A percentile compares a stretch with the other conserved stretches of the same genome.
phyloP scores from a whole-genome alignment of 2,329 filamentous ascomycete genomes.

The Graphilbum ipis-grandicollis region DNA sequence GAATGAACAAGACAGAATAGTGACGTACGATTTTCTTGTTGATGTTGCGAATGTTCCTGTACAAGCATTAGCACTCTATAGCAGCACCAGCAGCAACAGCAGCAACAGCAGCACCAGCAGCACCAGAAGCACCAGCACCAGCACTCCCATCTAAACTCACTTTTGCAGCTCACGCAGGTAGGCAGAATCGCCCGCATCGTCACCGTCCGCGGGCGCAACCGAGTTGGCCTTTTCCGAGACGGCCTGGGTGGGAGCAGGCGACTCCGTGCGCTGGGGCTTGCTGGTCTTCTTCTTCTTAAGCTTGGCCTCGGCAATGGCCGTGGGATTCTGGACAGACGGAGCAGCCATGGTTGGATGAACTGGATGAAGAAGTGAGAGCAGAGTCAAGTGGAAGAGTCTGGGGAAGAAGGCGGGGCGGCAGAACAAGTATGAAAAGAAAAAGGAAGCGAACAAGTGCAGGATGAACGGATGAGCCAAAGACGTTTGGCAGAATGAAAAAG shows the following conservation, averaged over 20 bases:
- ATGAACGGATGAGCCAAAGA: not conserved
- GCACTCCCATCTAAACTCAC: conserved; percentile 33
- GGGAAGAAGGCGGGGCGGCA: not conserved
- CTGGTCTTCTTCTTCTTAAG: conserved; percentile 56
- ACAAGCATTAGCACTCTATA: not conserved
- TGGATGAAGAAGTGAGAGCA: not conserved
- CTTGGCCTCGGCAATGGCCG: conserved; percentile 44
- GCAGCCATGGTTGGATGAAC: conserved; percentile 39
- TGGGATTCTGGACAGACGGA: conserved; percentile 43
- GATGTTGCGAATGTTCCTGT: conserved; percentile 74
- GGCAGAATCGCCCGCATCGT: conserved; percentile 50
- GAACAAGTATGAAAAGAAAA: not conserved
- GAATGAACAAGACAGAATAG: too few species aligned
- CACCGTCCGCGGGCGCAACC: conserved; percentile 26
- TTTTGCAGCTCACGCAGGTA: conserved; percentile 84
- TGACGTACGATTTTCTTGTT: conserved; percentile 80
- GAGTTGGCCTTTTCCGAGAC: conserved; percentile 31
- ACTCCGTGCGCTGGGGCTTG: conserved; percentile 36
- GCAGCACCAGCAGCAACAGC: too few species aligned
- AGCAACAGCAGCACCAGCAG: too few species aligned
- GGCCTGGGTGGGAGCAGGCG: conserved; percentile 29
- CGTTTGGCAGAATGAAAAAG: too few species aligned
- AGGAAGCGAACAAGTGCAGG: not conserved
- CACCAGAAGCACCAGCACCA: too few species aligned
- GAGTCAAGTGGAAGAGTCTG: not conserved